These are phyloP conservation scores for Hyphopichia buzzinii DNA, from an alignment of 1,139 yeast species.

Conservation along the genomic window DNA sequence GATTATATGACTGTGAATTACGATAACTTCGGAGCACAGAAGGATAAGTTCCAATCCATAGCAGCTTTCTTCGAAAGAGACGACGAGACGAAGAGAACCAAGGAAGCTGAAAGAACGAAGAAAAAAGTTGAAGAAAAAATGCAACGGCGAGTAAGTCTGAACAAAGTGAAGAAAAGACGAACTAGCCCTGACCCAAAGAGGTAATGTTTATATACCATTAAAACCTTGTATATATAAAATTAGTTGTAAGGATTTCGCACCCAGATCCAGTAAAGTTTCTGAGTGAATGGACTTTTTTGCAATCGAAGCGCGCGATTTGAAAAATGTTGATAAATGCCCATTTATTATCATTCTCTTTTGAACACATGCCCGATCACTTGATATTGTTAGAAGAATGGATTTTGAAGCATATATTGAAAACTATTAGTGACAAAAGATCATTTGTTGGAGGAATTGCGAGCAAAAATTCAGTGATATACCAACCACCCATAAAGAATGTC, in stretches of 20 bases:
- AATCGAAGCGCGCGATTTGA: background rate
- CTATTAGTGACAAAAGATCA: conserved; percentile 6
- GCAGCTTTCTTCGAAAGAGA: conserved; percentile 16
- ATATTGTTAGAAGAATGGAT: conserved; percentile 26
- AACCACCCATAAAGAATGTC: conserved; percentile 6
- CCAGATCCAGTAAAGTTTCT: too few relatives aligned
- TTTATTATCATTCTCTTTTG: too few relatives aligned
- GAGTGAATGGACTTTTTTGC: too few relatives aligned
- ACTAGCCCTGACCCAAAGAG: background rate
- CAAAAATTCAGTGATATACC: conserved; percentile 16
- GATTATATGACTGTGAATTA: conserved; percentile 38
- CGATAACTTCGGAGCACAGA: conserved; percentile 18
- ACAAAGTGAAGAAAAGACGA: background rate
- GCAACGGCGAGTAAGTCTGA: background rate
- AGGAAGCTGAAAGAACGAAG: background rate
- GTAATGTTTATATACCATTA: too few relatives aligned
- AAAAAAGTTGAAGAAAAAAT: background rate
- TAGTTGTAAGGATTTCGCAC: too few relatives aligned
- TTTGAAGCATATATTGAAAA: conserved; percentile 9
- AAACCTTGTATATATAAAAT: too few relatives aligned
- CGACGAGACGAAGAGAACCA: conserved; percentile 5
- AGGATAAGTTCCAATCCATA: conserved; percentile 11
- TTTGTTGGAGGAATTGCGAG: conserved; percentile 14
- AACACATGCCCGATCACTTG: too few relatives aligned
- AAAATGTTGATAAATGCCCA: conserved; percentile 8